These are phyloP conservation scores for Tetradesmus obliquus DNA, from an alignment of 139 green algal genomes.

Conservation along the genomic window DNA sequence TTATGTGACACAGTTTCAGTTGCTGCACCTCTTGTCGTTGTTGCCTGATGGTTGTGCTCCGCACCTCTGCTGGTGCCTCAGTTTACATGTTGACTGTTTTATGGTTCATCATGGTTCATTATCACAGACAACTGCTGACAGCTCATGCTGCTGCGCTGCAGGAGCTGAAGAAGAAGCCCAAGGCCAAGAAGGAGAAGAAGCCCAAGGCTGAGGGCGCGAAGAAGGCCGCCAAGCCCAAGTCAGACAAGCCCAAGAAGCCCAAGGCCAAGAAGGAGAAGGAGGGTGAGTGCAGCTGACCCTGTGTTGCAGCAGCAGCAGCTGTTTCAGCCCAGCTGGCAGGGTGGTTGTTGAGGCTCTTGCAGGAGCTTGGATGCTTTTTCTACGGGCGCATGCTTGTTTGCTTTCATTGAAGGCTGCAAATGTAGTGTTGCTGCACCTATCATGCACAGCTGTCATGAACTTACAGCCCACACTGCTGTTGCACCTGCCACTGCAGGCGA, in stretches of 20 bases:
- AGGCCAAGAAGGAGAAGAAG: slow-evolving; percentile 36
- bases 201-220: slow-evolving; percentile 29
- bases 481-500: background rate
- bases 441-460: too few relatives aligned
- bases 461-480: too few relatives aligned
- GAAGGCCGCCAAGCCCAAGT: slow-evolving; percentile 18
- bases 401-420: too few relatives aligned
- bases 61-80: background rate
- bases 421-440: too few relatives aligned
- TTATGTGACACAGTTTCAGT: background rate
- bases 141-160: background rate
- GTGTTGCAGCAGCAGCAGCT: background rate
- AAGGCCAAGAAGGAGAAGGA: slow-evolving; percentile 1
- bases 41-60: background rate
- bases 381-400: too few relatives aligned
- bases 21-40: background rate
- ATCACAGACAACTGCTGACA: background rate
- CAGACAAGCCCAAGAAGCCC: slow-evolving; percentile 10
- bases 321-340: background rate
- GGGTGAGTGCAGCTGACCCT: background rate
- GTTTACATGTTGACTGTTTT: background rate
- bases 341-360: background rate
- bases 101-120: background rate
- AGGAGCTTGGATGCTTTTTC: background rate
- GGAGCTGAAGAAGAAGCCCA: slow-evolving; percentile 49